A percentile compares a stretch with the other conserved stretches of the same genome.
Evolutionary conservation across 495 filamentous ascomycete species (phyloP).

Genomic region (Recurvomyces mirabilis): DNA sequence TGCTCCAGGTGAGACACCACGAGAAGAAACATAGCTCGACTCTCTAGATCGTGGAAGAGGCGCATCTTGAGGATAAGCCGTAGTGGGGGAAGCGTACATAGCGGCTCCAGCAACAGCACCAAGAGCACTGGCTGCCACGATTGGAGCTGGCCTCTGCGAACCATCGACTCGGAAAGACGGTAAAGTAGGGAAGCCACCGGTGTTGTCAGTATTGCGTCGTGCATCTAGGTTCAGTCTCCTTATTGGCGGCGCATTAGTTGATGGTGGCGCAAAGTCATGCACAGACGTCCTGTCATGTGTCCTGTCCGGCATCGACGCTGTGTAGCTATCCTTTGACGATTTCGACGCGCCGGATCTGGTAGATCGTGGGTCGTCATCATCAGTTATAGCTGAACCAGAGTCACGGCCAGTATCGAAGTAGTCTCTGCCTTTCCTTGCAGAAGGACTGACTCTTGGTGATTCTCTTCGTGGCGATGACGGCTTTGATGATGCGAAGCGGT

Average conservation of each 20-base stretch:
- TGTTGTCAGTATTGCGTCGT: conserved; percentile 17
- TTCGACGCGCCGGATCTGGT: too few relatives aligned
- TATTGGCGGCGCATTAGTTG: conserved; percentile 1
- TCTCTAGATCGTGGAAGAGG: conserved; percentile 10
- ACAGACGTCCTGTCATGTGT: conserved; percentile 5
- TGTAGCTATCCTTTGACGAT: too few relatives aligned
- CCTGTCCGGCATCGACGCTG: too few relatives aligned
- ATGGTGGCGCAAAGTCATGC: conserved; percentile 4
- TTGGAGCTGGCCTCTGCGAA: conserved; percentile 6
- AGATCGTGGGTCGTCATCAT: too few relatives aligned
- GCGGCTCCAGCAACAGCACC: background rate
- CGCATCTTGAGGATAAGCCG: background rate
- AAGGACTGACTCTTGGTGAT: background rate
- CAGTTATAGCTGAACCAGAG: conserved; percentile 8
- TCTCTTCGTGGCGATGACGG: conserved; percentile 12
- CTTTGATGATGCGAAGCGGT: background rate
- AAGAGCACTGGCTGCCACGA: background rate
- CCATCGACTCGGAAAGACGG: conserved; percentile 6
- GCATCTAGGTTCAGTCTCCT: conserved; percentile 11
- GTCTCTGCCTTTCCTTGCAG: conserved; percentile 6
- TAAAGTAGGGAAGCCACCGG: background rate
- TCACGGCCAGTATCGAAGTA: conserved; percentile 11
- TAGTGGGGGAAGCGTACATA: background rate
- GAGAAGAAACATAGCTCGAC: conserved; percentile 15
- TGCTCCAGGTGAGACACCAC: conserved; percentile 9